Base-by-base conservation (phyloP, 2,329 filamentous ascomycete species). In the Aspergillus neotritici region DNA sequence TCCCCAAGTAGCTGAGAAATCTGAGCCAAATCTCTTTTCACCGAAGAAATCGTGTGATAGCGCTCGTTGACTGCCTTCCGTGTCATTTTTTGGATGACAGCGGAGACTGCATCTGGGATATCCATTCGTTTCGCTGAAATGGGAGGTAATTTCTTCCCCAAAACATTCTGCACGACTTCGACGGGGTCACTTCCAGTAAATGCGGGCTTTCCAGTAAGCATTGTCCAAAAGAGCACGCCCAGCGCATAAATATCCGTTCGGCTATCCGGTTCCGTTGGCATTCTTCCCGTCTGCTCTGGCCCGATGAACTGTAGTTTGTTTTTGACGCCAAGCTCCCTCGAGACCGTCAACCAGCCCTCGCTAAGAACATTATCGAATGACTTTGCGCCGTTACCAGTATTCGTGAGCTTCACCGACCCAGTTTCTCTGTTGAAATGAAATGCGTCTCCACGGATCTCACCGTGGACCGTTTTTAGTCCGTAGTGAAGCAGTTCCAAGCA, bases 201-300 rank as follows among this genome's bases (percentile, higher is more conserved):
- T 0, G 88, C 85, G 3, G 86, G 79, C 55, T 83, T 79, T 21
- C 89, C 87, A 2, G 87, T 86, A 35, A 94, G 72, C 58, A 94
- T 78, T 7, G 80, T 87, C 84, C 88, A 96, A 63, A 96, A 91
- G 1, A 96, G 67, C 31, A 96, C 83, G 4, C 91, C 91, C 1
- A 96, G 72, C 0, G 87, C 90, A 69, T 96, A 96, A 28, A 96
- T 94, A 64, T 97, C 91, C 12, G 91, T 96, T 32, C 91, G 80
- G 34, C 80, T 87, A 66, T 96, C 91, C 1, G 91, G 91, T 63
- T 96, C 90, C 3, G 87, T 88, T 3, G 89, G 87, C 78, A 96
- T 85, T 14, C 91, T 83, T 11, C 91, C 91, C 2, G 91, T 96
- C 70, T 96, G 91, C 62, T 97, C 91, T 0, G 91, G 90, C 36